Evolutionary conservation across 225 moss, liverwort and hornwort species (phyloP).

Genomic region (Thuidium tamariscinum): DNA sequence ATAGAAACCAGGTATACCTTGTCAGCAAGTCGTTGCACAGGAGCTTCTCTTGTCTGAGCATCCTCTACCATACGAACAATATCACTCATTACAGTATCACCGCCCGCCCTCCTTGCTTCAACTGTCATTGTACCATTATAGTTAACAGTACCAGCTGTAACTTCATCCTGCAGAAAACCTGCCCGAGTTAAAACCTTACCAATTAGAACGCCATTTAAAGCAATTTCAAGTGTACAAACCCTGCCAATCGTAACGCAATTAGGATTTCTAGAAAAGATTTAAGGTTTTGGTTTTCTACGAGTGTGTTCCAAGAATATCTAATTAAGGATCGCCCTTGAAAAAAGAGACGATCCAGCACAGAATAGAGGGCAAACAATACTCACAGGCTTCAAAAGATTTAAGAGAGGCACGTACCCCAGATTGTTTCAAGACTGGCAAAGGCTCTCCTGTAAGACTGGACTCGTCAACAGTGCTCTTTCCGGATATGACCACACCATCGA

Average conservation of each 20-base stretch:
- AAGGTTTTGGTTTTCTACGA: neutral
- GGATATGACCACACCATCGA: slow-evolving; percentile 76
- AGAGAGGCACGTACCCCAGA: slow-evolving; percentile 46
- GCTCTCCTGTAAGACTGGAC: slow-evolving; percentile 98
- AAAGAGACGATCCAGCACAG: neutral
- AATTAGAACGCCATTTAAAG: neutral
- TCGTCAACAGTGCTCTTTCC: slow-evolving; percentile 98
- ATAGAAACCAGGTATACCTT: slow-evolving; percentile 32
- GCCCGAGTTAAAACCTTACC: neutral
- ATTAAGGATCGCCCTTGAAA: neutral
- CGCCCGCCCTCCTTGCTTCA: slow-evolving; percentile 83
- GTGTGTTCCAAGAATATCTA: neutral
- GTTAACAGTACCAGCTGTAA: slow-evolving; percentile 93
- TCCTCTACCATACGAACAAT: slow-evolving; percentile 99
- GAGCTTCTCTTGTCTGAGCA: slow-evolving; percentile 97
- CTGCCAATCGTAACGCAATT: neutral
- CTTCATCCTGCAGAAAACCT: slow-evolving; percentile 58
- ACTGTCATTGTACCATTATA: slow-evolving; percentile 89
- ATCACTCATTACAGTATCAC: slow-evolving; percentile 92
- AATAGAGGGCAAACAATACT: neutral
- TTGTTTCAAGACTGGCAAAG: slow-evolving; percentile 82
- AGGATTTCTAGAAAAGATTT: neutral
- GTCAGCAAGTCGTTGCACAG: slow-evolving; percentile 95
- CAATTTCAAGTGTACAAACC: neutral
- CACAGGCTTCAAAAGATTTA: neutral